Base-by-base conservation (phyloP, 257 asterid genomes). In the Euphrasia confusa region DNA sequence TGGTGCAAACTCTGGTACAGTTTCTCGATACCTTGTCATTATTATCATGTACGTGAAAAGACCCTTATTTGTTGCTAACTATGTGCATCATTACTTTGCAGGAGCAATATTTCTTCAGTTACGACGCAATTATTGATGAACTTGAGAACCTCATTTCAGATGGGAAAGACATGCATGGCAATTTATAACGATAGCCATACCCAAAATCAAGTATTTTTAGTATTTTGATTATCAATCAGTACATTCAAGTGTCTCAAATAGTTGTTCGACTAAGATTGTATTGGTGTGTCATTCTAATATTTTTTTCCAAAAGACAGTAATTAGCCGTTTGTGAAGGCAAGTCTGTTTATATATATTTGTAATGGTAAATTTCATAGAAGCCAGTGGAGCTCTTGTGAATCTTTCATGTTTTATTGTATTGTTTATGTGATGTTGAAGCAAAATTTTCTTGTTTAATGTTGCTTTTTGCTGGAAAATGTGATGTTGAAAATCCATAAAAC, bases 41-140 rank as follows among this genome's bases (percentile, higher is more conserved):
- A 21, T 21, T 21, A 1, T 21, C 24, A 21, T 21, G 24, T 21
- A 21, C 24, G 1, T 44, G 5, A 3, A 30, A 37, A 37, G 10
- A 37, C 11, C 42, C 50, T 4, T 27, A 52, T 63, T 17, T 37
- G 37, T 57, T 48, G 69, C 68, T 55, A 61, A 74, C 14, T 56
- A 7, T 45, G 0, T 28, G 13, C 65, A 65, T 32, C 53, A 7
- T 52, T 5, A 47, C 59, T 30, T 63, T 82, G 65, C 80, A 88
- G 97, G 98, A 83, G 69, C 98, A 91, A 54, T 88, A 84, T 71
- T 56, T 67, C 54, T 91, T 86, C 86, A 81, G 92, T 79, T 83
- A 88, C 49, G 81, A 80, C 58, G 95, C 88, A 21, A 78, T 91
- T 54, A 54, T 86, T 42, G 87, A 86, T 68, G 95, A 86, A 68